Base-by-base conservation (phyloP, 371 early-diverging fungal genomes). In the Smittium culicis region DNA sequence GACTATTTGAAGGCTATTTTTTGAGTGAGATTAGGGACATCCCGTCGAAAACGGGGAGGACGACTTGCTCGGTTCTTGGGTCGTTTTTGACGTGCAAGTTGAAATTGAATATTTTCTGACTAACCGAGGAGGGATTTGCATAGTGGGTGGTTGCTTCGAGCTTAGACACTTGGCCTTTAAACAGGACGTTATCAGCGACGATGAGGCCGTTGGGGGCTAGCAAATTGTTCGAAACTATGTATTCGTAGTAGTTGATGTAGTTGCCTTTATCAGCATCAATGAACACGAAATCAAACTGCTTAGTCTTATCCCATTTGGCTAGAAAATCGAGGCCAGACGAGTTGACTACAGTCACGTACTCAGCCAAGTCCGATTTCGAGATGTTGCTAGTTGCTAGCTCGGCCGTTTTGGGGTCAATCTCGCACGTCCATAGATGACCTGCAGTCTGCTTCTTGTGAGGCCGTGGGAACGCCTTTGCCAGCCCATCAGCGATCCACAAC, bases 31-130 rank as follows among this genome's bases (percentile, higher is more conserved):
- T 82, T 25, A 89, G 67, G 1, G 81, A 80, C 25, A 88, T 62
- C 0, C 89, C 89, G 60, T 88, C 88, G 72, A 84, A 85, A 14
- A 82, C 45, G 0, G 88, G 89, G 56, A 89, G 68, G 34, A 88
- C 64, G 11, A 85, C 74, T 0, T 79, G 78, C 35, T 85, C 85
- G 0, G 81, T 78, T 54, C 88, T 78, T 24, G 79, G 76, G 56
- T 90, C 90, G 1, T 76, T 66, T n/a, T 65, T 63, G 11, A 90
- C 80, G 67, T 86, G 76, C 67, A 80, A 73, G 70, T 90, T 88
- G 67, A 89, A 90, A 0, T 67, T 70, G 17, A 60, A 33, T 31
- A 56, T 27, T 34, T 33, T 34, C 54, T 60, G n/a, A 55, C 54
- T 35, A 58, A 66, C 66, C 25, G 27, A 20, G 32, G 3, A 1